Base-by-base conservation (phyloP, 2,329 filamentous ascomycete genomes). In the Aureobasidium sp. region DNA sequence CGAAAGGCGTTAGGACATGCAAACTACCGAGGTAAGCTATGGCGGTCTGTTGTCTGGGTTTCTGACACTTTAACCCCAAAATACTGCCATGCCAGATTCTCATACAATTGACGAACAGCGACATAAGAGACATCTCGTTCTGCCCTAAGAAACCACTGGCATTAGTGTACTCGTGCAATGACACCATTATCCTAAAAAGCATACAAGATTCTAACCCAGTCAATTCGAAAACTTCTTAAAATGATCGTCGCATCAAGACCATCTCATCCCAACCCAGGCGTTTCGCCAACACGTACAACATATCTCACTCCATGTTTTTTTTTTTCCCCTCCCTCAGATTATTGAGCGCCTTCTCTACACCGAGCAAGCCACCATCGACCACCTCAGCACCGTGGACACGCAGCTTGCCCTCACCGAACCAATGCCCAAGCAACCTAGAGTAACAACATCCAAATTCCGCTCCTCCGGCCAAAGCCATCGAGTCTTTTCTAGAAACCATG, bases 301-400 rank as follows among this genome's bases (percentile, higher is more conserved):
- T 85, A 87, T 72, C 88, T 88, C 0, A 82, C 75, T 1, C 78
- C 85, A 66, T 81, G 85, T 23, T 81, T 83, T 70, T 81, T 23
- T 81, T 83, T 70, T 81, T 83, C 0, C 85, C 85, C 29, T 75
- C 77, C 68, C 79, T 81, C 67, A 88, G 69, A 63, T 82, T 79
- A 64, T 70, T 69, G 70, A 88, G 67, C 0, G 74, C 84, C 35
- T 67, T 71, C 66, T 84, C 72, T 2, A 86, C 69, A 0, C 83
- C 82, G 4, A 69, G 74, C 54, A 87, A 65, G 0, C 83, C 84
- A 2, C 82, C 81, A 0, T 76, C 71, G 1, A 83, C 69, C 13
- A 84, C 74, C 69, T 83, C 79, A 46, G 74, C 33, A n/a, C 19
- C 15, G 1, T 53, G 49, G 8, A 37, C 49, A 4, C 49, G 49